These are phyloP conservation scores for Chaetomium sp. DNA, from an alignment of 2,329 filamentous ascomycete species.

Conservation along the genomic window DNA sequence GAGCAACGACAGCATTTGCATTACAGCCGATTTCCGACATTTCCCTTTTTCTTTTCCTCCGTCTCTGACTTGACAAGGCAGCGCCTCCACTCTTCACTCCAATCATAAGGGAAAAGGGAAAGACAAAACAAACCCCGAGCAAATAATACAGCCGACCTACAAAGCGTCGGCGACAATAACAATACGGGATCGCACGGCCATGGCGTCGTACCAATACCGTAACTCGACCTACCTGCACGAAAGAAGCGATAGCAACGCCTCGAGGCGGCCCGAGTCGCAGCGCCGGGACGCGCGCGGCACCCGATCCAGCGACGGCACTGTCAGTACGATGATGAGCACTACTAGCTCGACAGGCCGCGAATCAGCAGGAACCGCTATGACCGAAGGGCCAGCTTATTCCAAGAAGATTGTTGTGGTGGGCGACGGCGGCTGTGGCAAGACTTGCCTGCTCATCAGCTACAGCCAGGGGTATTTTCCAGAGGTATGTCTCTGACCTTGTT, in stretches of 20 bases:
- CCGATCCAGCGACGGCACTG: slow-evolving; percentile 80
- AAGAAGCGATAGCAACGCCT: slow-evolving; percentile 35
- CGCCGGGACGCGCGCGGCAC: slow-evolving; percentile 46
- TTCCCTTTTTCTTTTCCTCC: slow-evolving; percentile 1
- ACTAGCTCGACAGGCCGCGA: slow-evolving; percentile 54
- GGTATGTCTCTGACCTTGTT: slow-evolving; percentile 46
- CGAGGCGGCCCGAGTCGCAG: slow-evolving; percentile 31
- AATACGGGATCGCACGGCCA: slow-evolving; percentile 22
- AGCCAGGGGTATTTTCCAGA: slow-evolving; percentile 98
- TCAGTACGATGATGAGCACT: slow-evolving; percentile 75
- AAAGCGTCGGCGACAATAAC: not conserved
- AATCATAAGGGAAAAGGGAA: too few species aligned
- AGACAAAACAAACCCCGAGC: too few species aligned
- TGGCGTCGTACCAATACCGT: slow-evolving; percentile 50
- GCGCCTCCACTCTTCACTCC: not conserved
- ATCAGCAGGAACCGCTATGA: slow-evolving; percentile 76
- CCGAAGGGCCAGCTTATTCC: slow-evolving; percentile 85
- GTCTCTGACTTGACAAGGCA: not conserved
- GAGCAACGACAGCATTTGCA: not conserved
- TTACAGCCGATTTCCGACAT: not conserved
- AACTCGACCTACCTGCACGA: slow-evolving; percentile 46
- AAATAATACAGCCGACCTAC: not conserved
- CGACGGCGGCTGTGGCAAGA: slow-evolving; percentile 97
- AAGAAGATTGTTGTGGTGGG: slow-evolving; percentile 99
- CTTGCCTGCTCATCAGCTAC: slow-evolving; percentile 96